phyloP scores from a whole-genome alignment of 345 rosid species.

The Arabidopsis arenosa region DNA sequence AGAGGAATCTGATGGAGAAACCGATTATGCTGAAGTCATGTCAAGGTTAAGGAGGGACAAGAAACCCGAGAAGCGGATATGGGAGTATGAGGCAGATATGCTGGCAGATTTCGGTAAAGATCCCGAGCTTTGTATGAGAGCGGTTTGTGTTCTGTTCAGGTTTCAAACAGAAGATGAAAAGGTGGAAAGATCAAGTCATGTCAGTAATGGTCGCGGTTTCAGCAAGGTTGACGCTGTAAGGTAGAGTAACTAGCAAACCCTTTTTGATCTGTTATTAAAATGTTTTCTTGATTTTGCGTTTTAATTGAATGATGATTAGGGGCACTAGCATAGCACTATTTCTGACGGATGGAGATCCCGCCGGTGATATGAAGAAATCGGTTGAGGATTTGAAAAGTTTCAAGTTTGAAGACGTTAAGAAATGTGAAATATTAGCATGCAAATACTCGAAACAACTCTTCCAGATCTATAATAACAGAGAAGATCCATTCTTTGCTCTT shows the following conservation, averaged over 20 bases:
- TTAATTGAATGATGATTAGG: constrained; percentile 45
- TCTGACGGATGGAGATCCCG: constrained; percentile 62
- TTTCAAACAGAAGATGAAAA: constrained; percentile 70
- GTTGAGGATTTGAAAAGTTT: constrained; percentile 54
- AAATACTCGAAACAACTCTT: constrained; percentile 76
- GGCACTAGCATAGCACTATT: constrained; percentile 62
- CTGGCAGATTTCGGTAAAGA: constrained; percentile 75
- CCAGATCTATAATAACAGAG: constrained; percentile 62
- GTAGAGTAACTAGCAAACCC: constrained; percentile 27
- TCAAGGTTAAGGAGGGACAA: constrained; percentile 60
- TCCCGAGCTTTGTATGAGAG: constrained; percentile 74
- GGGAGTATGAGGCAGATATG: constrained; percentile 75
- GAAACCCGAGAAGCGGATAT: constrained; percentile 43
- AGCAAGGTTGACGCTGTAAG: constrained; percentile 68
- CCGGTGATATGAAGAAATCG: constrained; percentile 64
- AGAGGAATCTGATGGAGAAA: constrained; percentile 53
- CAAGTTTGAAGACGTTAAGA: constrained; percentile 50
- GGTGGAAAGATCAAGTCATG: constrained; percentile 45
- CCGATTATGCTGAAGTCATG: constrained; percentile 45
- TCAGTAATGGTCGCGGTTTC: constrained; percentile 66
- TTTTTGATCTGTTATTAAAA: neutral
- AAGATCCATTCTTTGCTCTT: constrained; percentile 63
- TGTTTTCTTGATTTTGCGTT: constrained; percentile 9
- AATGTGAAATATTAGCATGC: constrained; percentile 57
- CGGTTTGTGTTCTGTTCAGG: constrained; percentile 75